phyloP scores from a whole-genome alignment of 768 basidiomycete genomes.

The Pulveroboletus sp. region DNA sequence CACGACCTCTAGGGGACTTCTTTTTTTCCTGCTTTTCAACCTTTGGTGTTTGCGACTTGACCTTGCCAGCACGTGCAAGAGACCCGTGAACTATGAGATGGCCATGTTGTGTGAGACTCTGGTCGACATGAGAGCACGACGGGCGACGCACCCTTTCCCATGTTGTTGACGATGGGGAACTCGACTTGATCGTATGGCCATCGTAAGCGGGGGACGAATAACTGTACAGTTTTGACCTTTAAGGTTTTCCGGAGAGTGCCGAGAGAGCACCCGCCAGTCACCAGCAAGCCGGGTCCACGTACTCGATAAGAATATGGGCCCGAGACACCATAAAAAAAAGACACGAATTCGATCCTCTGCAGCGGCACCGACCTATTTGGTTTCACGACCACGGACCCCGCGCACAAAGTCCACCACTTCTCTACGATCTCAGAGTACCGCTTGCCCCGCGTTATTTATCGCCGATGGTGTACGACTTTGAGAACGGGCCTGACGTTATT shows the following conservation, averaged over 20 bases:
- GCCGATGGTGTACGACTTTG: too few species aligned
- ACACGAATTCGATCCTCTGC: too few species aligned
- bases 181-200: constrained; percentile 25
- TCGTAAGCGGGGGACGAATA: constrained; percentile 22
- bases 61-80: constrained; percentile 99
- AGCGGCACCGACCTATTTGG: too few species aligned
- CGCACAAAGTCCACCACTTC: too few species aligned
- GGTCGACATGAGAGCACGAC: constrained; percentile 1
- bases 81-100: constrained; percentile 82
- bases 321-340: too few species aligned
- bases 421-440: too few species aligned
- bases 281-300: too few species aligned
- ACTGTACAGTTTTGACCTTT: constrained; percentile 40
- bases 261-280: neutral
- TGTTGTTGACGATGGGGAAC: constrained; percentile 52
- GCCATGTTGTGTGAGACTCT: neutral
- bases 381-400: too few species aligned
- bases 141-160: constrained; percentile 61
- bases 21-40: constrained; percentile 99
- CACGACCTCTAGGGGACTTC: constrained; percentile 95
- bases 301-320: too few species aligned
- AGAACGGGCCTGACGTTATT: too few species aligned
- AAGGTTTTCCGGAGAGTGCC: constrained; percentile 34
- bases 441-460: too few species aligned
- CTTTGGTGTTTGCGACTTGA: constrained; percentile 97